Percentiles rank a stretch among this genome's conserved stretches.
Conservation (phyloP, 2,329 filamentous ascomycete genomes). For the Thielaviopsis cerberus region DNA sequence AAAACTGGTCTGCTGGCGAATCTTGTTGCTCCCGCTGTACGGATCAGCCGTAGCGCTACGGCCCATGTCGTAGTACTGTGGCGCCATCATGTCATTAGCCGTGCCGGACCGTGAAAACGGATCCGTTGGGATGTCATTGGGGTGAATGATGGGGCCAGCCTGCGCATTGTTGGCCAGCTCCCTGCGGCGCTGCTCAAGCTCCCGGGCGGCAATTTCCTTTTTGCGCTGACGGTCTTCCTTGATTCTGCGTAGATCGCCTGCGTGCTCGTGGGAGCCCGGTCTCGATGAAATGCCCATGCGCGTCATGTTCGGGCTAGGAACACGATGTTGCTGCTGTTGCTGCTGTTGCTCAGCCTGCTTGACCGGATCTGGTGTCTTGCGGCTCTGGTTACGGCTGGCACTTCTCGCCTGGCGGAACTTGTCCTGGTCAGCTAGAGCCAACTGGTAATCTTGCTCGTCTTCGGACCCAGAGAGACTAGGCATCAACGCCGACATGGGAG, state of each 20-base stretch:
- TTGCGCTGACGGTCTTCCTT: conserved; percentile 45
- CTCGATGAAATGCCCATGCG: conserved; percentile 15
- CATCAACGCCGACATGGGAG: conserved; percentile 41
- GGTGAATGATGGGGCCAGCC: conserved; percentile 63
- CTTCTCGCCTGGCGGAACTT: conserved; percentile 38
- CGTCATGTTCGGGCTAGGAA: neutral
- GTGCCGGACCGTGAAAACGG: conserved; percentile 16
- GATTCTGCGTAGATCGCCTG: conserved; percentile 35
- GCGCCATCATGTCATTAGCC: conserved; percentile 16
- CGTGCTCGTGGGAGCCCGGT: conserved; percentile 27
- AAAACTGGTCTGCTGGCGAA: conserved; percentile 31
- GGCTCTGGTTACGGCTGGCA: conserved; percentile 22
- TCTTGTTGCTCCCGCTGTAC: conserved; percentile 30
- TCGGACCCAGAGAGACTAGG: conserved; percentile 36
- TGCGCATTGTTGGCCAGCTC: conserved; percentile 67
- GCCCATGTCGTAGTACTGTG: conserved; percentile 27
- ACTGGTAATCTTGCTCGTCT: conserved; percentile 44
- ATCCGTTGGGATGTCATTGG: conserved; percentile 31
- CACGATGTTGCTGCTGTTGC: neutral
- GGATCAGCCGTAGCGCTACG: conserved; percentile 51
- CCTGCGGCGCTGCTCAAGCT: conserved; percentile 72
- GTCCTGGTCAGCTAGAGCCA: conserved; percentile 34
- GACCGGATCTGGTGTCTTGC: conserved; percentile 16
- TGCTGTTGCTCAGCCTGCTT: conserved; percentile 15
- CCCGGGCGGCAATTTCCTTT: conserved; percentile 60